These are phyloP conservation scores for Boletus reticulatus DNA, from an alignment of 768 basidiomycete genomes.

Conservation along the genomic window DNA sequence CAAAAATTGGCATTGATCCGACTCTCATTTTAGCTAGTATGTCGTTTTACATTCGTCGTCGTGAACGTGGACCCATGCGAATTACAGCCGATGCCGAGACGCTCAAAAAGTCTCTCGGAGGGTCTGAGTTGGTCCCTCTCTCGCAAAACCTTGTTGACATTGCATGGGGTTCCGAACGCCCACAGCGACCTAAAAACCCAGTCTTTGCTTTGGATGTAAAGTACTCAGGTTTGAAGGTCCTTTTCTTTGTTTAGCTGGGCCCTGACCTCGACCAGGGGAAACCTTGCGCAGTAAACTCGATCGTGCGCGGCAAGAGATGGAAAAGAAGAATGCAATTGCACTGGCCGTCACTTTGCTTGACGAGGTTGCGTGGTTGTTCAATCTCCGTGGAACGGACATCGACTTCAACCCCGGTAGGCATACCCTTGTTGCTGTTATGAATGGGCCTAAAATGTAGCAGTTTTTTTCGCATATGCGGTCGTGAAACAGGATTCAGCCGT, in stretches of 20 bases:
- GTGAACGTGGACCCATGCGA: background rate
- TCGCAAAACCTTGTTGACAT: slow-evolving; percentile 72
- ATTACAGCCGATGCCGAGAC: slow-evolving; percentile 60
- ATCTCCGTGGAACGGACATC: slow-evolving; percentile 90
- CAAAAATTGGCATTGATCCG: slow-evolving; percentile 81
- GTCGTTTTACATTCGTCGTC: slow-evolving; percentile 15
- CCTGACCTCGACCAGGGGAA: slow-evolving; percentile 43
- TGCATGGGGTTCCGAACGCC: slow-evolving; percentile 70
- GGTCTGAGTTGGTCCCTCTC: slow-evolving; percentile 68
- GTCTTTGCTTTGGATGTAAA: slow-evolving; percentile 71
- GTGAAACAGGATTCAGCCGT: slow-evolving; percentile 56
- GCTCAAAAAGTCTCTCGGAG: slow-evolving; percentile 54
- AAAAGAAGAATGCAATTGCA: slow-evolving; percentile 53
- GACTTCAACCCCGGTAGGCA: slow-evolving; percentile 71
- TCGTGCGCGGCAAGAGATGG: slow-evolving; percentile 61
- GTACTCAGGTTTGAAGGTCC: slow-evolving; percentile 55
- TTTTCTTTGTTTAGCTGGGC: background rate
- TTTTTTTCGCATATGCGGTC: slow-evolving; percentile 92
- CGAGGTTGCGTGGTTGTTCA: slow-evolving; percentile 93
- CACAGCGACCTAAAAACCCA: slow-evolving; percentile 61
- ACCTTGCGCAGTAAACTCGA: slow-evolving; percentile 64
- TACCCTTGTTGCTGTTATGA: background rate
- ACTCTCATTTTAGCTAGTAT: slow-evolving; percentile 66
- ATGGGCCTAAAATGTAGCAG: slow-evolving; percentile 33
- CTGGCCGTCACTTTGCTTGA: slow-evolving; percentile 87